Evolutionary conservation across 2,329 filamentous ascomycete genomes (phyloP), one percentile per base, ranked within the genome.

Genomic region (Alternaria incomplexa): DNA sequence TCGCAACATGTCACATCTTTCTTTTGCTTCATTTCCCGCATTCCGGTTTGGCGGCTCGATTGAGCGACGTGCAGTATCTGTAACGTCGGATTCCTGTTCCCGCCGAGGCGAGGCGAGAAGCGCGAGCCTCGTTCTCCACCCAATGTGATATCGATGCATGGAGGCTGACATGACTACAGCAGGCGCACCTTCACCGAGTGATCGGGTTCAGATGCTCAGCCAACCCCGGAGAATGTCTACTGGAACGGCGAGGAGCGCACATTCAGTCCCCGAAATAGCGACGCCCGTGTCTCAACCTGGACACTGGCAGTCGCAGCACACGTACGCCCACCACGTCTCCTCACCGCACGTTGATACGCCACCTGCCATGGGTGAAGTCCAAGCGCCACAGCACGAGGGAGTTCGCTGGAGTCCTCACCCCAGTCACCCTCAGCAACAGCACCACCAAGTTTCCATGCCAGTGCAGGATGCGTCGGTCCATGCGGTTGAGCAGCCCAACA

Each of bases 181-280:
- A 73, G 74, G 75, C 47, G 77, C 77, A 22, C 75, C 77, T 15
- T 80, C 77, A n/a, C 78, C 79, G 30, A 79, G 74, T 64, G 78
- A 81, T 62, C 72, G 79, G 45, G 71, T 80, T 48, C 77, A 79
- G 57, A 80, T 81, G 66, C 74, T 79, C 61, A 79, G 74, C 73
- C 77, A 79, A 48, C 73, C 77, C 13, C 70, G 79, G 53, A 73
- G 77, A 59, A 76, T 76, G 12, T 80, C 79, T 32, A 79, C 78
- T 15, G 73, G 77, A 43, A 80, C 77, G 20, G 72, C 77, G n/a
- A 71, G 78, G 46, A 80, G 77, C 62, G 73, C 75, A 15, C 78
- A 79, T 65, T 78, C 77, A 36, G 73, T 79, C 20, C 70, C 77
- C 22, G 77, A 78, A 54, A 77, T 79, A 64, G 73, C 73, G 15